Base-by-base conservation (phyloP, 2,329 filamentous ascomycete genomes). In the Atkinsonella hypoxylon region DNA sequence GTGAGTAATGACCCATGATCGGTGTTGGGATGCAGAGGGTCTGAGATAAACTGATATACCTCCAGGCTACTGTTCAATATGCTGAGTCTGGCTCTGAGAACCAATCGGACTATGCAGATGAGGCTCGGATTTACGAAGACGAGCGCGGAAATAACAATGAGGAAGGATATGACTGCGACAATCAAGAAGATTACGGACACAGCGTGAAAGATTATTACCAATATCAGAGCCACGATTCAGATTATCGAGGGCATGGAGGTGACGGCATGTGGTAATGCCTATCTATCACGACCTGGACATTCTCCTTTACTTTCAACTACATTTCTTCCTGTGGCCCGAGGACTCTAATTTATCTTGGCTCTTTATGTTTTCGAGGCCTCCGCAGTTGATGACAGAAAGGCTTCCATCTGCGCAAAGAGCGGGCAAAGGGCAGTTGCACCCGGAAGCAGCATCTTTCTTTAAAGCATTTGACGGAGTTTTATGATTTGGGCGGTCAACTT, bases 41-140 rank as follows among this genome's bases (percentile, higher is more conserved):
- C 45, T 57, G 41, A 53, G 31, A 54, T n/a, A 12, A 3, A 40
- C 26, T 47, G 22, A 50, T 20, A 40, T 31, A 4, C 17, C 2
- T 36, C 0, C 42, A 76, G 72, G 68, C 67, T 52, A 63, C 70
- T 48, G 68, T 67, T 42, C 70, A 75, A 56, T 76, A 76, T 53
- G 70, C 67, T 20, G 72, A 76, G 56, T 65, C 67, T 43, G 66
- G 64, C 47, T 59, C 61, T 47, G 67, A 72, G 42, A 67, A 65
- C 26, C 68, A 72, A 49, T 67, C 71, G 26, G 73, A 77, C 53
- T 76, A 76, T 54, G 69, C 74, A 50, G 73, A 77, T 55, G 72
- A 75, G 54, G 72, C 72, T 53, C 73, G 76, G 54, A 74, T 75
- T 39, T 77, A 76, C 55, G 73, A 77, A 58, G 74, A 77, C 54